Base-by-base conservation (phyloP, 371 early-diverging fungal genomes). In the Mucor sp. region DNA sequence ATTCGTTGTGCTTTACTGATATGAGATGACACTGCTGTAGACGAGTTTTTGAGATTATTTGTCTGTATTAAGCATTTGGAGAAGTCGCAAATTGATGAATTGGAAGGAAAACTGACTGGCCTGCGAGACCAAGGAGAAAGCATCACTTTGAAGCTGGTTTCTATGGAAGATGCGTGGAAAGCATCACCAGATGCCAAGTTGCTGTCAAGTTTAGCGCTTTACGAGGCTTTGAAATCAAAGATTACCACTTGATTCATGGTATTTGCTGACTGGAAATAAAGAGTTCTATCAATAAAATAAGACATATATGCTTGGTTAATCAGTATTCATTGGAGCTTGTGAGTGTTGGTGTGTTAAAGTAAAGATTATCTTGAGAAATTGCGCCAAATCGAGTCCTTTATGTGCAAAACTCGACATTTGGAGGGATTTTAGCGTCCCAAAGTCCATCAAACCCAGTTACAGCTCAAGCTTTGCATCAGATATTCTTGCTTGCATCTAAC, bases 111-210 rank as follows among this genome's bases (percentile, higher is more conserved):
- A 64, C 65, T 93, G 14, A 81, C 88, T 17, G 94, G 95, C 4
- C 74, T 93, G 27, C 78, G 91, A n/a, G 88, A 89, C 7, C 83
- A 89, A 43, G 95, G 94, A 12, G 95, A 95, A 75, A 83, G 78
- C 15, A 95, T 95, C 59, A 83, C 88, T 1, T 61, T 94, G 25
- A 80, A 86, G 33, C 60, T 94, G 23, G 89, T 90, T 0, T 68
- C 82, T 7, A 69, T 94, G 60, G 80, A 84, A 50, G 84, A 92
- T 25, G 84, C 91, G 11, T 93, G 91, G 88, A 79, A 80, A 60
- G 44, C 44, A 4, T 87, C 90, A 3, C 85, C 88, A 0, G 94
- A 94, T 69, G 88, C 92, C 67, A 93, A 94, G 65, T 78, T 91
- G 1, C 59, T 91, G 19, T 87, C 92, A 0, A 91, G 92, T 8